Conservation (phyloP, 257 asterid species). For the Fraxinus anomala region DNA sequence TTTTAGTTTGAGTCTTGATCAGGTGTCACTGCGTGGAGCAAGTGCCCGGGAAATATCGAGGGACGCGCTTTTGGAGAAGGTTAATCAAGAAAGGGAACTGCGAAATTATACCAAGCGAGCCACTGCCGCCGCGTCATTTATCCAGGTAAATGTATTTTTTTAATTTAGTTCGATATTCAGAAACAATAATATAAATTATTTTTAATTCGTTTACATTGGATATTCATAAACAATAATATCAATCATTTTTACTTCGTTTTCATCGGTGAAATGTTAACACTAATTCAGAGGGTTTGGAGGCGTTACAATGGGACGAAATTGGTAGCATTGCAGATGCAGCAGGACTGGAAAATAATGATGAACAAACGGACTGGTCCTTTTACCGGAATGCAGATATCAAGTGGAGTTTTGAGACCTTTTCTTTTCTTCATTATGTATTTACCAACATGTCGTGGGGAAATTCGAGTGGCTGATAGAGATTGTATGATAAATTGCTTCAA, state of each 20-base stretch:
- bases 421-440: slow-evolving; percentile 63
- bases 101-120: slow-evolving; percentile 74
- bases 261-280: slow-evolving; percentile 6
- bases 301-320: slow-evolving; percentile 50
- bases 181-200: neutral
- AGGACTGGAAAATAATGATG: slow-evolving; percentile 71
- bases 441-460: slow-evolving; percentile 49
- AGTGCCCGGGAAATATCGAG: slow-evolving; percentile 85
- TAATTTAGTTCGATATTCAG: slow-evolving; percentile 12
- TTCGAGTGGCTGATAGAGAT: slow-evolving; percentile 56
- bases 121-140: slow-evolving; percentile 60
- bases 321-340: slow-evolving; percentile 61
- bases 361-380: slow-evolving; percentile 37
- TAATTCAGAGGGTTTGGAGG: slow-evolving; percentile 82
- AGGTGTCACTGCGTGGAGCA: slow-evolving; percentile 95
- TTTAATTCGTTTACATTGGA: neutral
- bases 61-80: slow-evolving; percentile 76
- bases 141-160: slow-evolving; percentile 54
- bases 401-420: slow-evolving; percentile 73
- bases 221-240: neutral
- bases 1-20: slow-evolving; percentile 27
- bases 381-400: slow-evolving; percentile 46
- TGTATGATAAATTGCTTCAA: slow-evolving; percentile 72
- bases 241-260: neutral
- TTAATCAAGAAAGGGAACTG: slow-evolving; percentile 76